phyloP scores from a whole-genome alignment of 225 moss, liverwort and hornwort species.

The Pseudisothecium myosuroides region DNA sequence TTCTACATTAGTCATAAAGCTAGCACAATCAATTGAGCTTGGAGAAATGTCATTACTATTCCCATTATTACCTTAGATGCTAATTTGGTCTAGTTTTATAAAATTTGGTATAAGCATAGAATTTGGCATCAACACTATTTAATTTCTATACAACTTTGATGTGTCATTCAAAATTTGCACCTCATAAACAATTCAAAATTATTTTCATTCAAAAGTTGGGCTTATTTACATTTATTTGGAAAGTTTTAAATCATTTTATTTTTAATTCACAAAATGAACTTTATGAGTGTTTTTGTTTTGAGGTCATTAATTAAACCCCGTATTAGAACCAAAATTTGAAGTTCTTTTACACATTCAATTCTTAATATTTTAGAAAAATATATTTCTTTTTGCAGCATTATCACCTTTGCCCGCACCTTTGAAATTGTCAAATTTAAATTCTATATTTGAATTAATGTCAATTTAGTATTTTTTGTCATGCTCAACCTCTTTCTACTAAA shows the following conservation, averaged over 20 bases:
- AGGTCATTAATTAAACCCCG: rapidly evolving
- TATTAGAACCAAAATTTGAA: background rate
- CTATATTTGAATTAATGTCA: too few species aligned
- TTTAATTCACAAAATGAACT: too few species aligned
- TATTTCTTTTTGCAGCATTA: too few species aligned
- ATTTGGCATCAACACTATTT: background rate
- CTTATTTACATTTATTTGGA: background rate
- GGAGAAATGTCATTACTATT: background rate
- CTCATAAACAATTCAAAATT: background rate
- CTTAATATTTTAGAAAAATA: background rate
- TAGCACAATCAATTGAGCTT: background rate
- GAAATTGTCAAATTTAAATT: too few species aligned
- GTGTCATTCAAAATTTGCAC: background rate
- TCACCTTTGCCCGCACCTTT: too few species aligned
- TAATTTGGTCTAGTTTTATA: background rate
- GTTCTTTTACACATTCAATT: background rate
- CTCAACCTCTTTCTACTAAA: too few species aligned
- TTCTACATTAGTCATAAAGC: background rate
- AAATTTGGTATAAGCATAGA: background rate
- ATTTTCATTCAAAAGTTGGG: background rate
- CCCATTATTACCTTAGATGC: background rate
- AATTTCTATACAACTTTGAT: background rate
- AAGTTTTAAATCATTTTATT: too few species aligned
- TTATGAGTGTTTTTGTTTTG: background rate
- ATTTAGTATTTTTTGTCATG: too few species aligned